Conservation (phyloP, 2,329 filamentous ascomycete species). For the Monosporascus sp. region DNA sequence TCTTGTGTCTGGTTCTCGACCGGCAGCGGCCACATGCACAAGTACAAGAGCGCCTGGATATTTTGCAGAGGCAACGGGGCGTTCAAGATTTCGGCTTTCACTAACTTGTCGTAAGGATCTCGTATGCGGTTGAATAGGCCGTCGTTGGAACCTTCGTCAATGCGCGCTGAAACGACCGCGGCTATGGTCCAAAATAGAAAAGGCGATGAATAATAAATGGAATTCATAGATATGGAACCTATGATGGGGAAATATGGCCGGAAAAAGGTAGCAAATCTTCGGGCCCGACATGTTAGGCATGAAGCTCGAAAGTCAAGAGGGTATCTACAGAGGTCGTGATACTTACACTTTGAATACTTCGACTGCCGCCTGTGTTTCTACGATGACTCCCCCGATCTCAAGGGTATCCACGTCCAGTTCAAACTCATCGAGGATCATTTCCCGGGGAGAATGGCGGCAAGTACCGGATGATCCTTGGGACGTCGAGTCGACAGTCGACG, state of each 20-base stretch:
- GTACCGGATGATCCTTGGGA: constrained; percentile 14
- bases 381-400: constrained; percentile 11
- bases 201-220: constrained; percentile 18
- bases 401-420: constrained; percentile 16
- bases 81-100: constrained; percentile 15
- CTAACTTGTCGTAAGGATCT: constrained; percentile 17
- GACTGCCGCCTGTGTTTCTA: constrained; percentile 14
- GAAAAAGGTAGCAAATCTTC: constrained; percentile 20
- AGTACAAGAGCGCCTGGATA: constrained; percentile 23
- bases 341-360: constrained; percentile 21
- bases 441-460: constrained; percentile 6
- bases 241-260: constrained; percentile 25
- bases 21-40: constrained; percentile 24
- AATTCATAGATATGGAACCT: constrained; percentile 18
- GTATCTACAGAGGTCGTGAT: not conserved
- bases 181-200: constrained; percentile 28
- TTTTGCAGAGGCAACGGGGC: constrained; percentile 22
- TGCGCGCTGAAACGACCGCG: constrained; percentile 15
- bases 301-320: not conserved
- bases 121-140: constrained; percentile 17
- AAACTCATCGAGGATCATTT: constrained; percentile 16
- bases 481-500: constrained; percentile 15
- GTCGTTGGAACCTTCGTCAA: constrained; percentile 9
- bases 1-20: constrained; percentile 18
- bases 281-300: not conserved